Conservation (phyloP, 768 basidiomycete genomes). For the Porpolomopsis calyptriformis region DNA sequence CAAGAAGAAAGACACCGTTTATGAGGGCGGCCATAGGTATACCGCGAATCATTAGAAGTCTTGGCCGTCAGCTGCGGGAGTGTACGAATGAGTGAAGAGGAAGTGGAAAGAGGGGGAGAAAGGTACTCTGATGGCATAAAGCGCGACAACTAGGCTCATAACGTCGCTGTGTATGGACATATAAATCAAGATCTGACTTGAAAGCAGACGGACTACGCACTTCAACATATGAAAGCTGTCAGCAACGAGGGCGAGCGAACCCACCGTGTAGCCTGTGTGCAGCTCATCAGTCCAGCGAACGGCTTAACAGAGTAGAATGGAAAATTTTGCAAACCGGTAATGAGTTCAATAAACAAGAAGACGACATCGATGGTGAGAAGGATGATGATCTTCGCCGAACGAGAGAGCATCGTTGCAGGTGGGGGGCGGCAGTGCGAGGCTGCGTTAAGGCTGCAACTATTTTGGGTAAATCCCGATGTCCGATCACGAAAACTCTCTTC, state of each 20-base stretch:
- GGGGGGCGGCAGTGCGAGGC: too few relatives aligned
- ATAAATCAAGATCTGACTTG: constrained; percentile 4
- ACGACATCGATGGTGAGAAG: constrained; percentile 75
- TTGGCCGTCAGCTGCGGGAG: constrained; percentile 49
- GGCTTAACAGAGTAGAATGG: neutral
- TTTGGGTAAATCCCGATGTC: too few relatives aligned
- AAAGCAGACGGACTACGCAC: constrained; percentile 42
- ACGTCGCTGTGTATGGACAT: constrained; percentile 68
- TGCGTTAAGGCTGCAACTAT: too few relatives aligned
- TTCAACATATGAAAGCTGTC: constrained; percentile 99
- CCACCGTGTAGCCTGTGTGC: constrained; percentile 78
- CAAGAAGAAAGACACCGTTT: constrained; percentile 94
- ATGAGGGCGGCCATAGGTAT: constrained; percentile 94
- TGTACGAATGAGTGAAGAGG: constrained; percentile 3
- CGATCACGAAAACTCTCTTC: constrained; percentile 4
- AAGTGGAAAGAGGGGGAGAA: constrained; percentile 17
- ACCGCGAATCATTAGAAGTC: constrained; percentile 53
- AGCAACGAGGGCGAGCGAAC: constrained; percentile 88
- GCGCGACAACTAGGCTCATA: constrained; percentile 86
- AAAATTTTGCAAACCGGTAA: constrained; percentile 47
- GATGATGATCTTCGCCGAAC: constrained; percentile 62
- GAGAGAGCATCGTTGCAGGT: too few relatives aligned
- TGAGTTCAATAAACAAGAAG: constrained; percentile 83
- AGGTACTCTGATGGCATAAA: constrained; percentile 81
- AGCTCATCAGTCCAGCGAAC: neutral